Conservation (phyloP, 1,139 yeast genomes). For the Geotrichum cucujoidarum region DNA sequence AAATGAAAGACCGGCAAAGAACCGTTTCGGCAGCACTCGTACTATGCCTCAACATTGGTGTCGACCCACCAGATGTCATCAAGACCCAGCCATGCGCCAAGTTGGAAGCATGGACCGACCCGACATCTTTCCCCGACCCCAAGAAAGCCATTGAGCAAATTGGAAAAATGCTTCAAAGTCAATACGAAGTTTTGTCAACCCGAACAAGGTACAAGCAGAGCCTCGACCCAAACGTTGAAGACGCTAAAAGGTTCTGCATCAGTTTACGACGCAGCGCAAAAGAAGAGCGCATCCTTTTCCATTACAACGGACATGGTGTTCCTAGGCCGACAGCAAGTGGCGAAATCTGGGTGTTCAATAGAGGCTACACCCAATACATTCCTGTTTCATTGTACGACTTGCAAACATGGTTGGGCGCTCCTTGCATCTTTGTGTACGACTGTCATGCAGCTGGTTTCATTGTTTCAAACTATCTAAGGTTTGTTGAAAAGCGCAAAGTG, state of each 20-base stretch:
- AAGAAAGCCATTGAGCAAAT: constrained; percentile 89
- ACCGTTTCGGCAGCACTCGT: constrained; percentile 94
- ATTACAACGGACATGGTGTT: constrained; percentile 97
- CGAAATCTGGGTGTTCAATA: constrained; percentile 97
- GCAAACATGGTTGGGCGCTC: constrained; percentile 97
- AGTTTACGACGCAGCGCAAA: constrained; percentile 85
- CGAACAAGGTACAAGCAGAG: constrained; percentile 88
- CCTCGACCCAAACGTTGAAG: constrained; percentile 93
- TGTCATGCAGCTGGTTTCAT: constrained; percentile 95
- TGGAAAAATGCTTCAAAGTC: constrained; percentile 80
- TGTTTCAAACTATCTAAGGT: constrained; percentile 80
- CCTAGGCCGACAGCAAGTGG: constrained; percentile 97
- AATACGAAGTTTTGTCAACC: constrained; percentile 82
- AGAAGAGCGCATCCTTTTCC: constrained; percentile 79
- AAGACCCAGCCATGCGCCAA: constrained; percentile 94
- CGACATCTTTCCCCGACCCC: constrained; percentile 74
- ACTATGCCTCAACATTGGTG: constrained; percentile 85
- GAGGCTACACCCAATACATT: constrained; percentile 95
- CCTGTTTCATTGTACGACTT: constrained; percentile 91
- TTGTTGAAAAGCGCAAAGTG: constrained; percentile 84
- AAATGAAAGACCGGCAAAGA: constrained; percentile 84
- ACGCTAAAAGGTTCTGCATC: constrained; percentile 85
- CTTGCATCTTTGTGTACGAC: constrained; percentile 91
- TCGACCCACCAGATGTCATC: constrained; percentile 94
- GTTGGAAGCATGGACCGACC: constrained; percentile 91